Evolutionary conservation across 2,329 filamentous ascomycete species (phyloP), one percentile per base, ranked within the genome.

Genomic region (Pyricularia pennisetigena): DNA sequence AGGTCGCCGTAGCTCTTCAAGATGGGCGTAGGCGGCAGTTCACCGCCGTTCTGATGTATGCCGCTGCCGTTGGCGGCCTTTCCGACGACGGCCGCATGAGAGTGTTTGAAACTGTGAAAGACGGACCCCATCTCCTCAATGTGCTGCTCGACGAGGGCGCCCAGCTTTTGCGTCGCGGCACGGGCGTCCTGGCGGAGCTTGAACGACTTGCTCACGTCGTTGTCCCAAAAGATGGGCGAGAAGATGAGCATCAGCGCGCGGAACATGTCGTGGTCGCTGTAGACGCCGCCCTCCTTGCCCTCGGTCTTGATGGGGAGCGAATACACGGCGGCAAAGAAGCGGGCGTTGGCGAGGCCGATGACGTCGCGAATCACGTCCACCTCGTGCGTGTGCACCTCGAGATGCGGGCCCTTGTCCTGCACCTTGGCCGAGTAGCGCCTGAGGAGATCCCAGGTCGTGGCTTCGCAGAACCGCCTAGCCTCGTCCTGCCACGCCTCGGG

Each of bases 1-100:
- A 85, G 80, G 26, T 82, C 80, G 5, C 88, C 87, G 71, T 87
- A 88, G 63, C 85, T 82, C n/a, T 80, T 79, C 29, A 89, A 77
- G 1, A 75, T 69, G 14, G 83, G 78, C 4, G 32, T 41, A 8
- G 32, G 32, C 23, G 35, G 28, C 30, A 57, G 23, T 10, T 23
- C 10, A 20, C 20, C 41, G 2, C 64, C 64, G 24, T 66, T 66
- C n/a, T 14, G 23, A 14, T 66, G 64, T 4, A 66, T 35, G n/a
- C 64, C 35, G 32, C 57, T 66, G 30, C 64, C 35, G 32, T 23
- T 28, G 32, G 28, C 10, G 7, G 23, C 23, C 41, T 66, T 29
- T 28, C 35, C 23, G n/a, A 6, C 3, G 26, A 23, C 28, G 6
- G 35, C 49, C 5, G 28, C 9, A 28, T 67, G 20, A 61, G n/a